Evolutionary conservation across 768 basidiomycete species (phyloP).

Genomic region (Amanita pseudoporphyria): DNA sequence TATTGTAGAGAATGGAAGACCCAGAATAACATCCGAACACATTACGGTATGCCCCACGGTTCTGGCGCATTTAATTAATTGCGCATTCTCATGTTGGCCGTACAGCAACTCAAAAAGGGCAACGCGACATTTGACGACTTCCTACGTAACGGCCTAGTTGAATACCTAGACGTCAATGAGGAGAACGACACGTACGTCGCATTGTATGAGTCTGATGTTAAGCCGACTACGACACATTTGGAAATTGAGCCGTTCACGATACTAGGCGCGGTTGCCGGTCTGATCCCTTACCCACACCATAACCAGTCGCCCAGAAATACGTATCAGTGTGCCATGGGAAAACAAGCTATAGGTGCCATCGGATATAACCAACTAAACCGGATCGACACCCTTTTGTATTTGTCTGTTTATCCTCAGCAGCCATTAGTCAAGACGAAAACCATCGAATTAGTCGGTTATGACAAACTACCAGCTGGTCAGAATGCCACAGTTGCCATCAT

Average conservation of each 20-base stretch:
- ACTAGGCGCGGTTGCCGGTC: slow-evolving; percentile 93
- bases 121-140: slow-evolving; percentile 88
- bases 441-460: slow-evolving; percentile 94
- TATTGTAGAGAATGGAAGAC: slow-evolving; percentile 77
- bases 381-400: slow-evolving; percentile 96
- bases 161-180: slow-evolving; percentile 98
- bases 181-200: slow-evolving; percentile 98
- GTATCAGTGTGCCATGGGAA: slow-evolving; percentile 99
- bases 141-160: slow-evolving; percentile 82
- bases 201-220: slow-evolving; percentile 84
- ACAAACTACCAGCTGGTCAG: slow-evolving; percentile 93
- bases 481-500: slow-evolving; percentile 98
- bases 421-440: slow-evolving; percentile 99
- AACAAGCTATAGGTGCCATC: slow-evolving; percentile 98
- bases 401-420: slow-evolving; percentile 96
- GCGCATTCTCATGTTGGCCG: background rate
- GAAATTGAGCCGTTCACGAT: slow-evolving; percentile 99
- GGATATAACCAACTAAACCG: slow-evolving; percentile 96
- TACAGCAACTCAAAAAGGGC: slow-evolving; percentile 71
- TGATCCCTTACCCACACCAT: slow-evolving; percentile 99
- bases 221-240: slow-evolving; percentile 79
- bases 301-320: slow-evolving; percentile 99
- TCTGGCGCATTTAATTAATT: slow-evolving; percentile 5
- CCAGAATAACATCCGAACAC: slow-evolving; percentile 74
- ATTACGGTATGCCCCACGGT: slow-evolving; percentile 44